Evolutionary conservation across 768 basidiomycete species (phyloP).

Genomic region (Lentinula lateritia): DNA sequence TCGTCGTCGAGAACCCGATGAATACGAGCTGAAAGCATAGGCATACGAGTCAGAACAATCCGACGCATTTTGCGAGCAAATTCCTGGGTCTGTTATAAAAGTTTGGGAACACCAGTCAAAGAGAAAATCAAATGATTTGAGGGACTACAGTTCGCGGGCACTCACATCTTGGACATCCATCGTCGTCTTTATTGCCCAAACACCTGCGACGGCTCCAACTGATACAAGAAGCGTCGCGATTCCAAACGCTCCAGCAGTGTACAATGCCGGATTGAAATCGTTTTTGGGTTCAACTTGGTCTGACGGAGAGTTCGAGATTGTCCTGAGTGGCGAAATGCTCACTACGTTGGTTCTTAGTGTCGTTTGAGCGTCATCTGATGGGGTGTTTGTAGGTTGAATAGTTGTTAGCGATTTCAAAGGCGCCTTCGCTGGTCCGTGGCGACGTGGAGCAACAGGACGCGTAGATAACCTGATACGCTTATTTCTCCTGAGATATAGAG

Average conservation of each 20-base stretch:
- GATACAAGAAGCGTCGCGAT: background rate
- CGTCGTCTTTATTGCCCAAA: background rate
- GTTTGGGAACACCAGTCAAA: background rate
- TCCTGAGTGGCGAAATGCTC: background rate
- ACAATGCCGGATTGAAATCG: constrained; percentile 1
- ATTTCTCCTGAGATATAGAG: background rate
- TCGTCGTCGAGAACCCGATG: constrained; percentile 20
- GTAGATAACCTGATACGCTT: background rate
- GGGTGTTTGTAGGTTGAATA: background rate
- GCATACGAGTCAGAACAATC: constrained; percentile 31
- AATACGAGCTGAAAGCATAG: constrained; percentile 33
- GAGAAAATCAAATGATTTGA: background rate
- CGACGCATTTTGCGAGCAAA: constrained; percentile 37
- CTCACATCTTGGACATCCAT: background rate
- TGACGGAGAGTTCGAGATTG: background rate
- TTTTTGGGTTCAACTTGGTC: background rate
- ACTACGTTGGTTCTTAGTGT: background rate
- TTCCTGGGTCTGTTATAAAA: constrained; percentile 29
- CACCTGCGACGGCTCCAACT: background rate
- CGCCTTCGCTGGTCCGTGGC: background rate
- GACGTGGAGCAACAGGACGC: background rate
- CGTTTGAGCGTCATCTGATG: background rate
- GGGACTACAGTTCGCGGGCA: background rate
- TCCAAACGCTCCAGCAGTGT: background rate
- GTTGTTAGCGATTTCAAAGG: background rate